Evolutionary conservation across 139 green algal species (phyloP), one percentile per base, ranked within the genome.

Genomic region (Limnomonas spitsbergensis): DNA sequence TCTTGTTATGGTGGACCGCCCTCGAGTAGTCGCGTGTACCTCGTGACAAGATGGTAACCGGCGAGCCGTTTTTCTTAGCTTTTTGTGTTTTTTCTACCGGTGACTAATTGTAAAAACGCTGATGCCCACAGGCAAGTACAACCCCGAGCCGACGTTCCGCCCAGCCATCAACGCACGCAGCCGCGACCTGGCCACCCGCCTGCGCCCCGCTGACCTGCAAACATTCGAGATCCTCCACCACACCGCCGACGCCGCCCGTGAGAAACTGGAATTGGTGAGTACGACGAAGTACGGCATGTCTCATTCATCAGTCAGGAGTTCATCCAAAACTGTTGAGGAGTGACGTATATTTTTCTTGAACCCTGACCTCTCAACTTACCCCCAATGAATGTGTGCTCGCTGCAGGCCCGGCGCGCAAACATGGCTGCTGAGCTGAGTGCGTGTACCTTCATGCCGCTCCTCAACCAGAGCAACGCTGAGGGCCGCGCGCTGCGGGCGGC

Each of bases 151-250:
- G 66, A 88, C 78, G 31, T 94, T 92, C 86, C 78, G 79, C 52
- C 90, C 90, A 14, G 66, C 67, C 53, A 90, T 94, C 66, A 86
- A 91, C 76, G 37, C 74, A 27, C 79, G 78, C 47, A 91, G 84
- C 31, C 82, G 87, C 61, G 52, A 78, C 42, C 73, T 94, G 73
- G 89, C 90, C 14, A 38, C 80, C 52, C 70, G 78, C 81, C 38
- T 82, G 73, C 56, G 88, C 36, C 86, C 90, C 66, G 35, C 75
- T n/a, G 75, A 81, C 20, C 4, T 75, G 2, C 38, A 77, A 27
- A 66, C 69, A 3, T 73, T 79, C 40, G 82, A 83, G 74, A 38
- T 87, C 40, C 75, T 87, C 53, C 78, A 87, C 74, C 68, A 79
- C 66, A 40, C 29, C 69, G 72, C 40, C 7, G 26, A 70, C 73